Evolutionary conservation across 2,329 filamentous ascomycete species (phyloP), one percentile per base, ranked within the genome.

Genomic region (Penicillium sp.): DNA sequence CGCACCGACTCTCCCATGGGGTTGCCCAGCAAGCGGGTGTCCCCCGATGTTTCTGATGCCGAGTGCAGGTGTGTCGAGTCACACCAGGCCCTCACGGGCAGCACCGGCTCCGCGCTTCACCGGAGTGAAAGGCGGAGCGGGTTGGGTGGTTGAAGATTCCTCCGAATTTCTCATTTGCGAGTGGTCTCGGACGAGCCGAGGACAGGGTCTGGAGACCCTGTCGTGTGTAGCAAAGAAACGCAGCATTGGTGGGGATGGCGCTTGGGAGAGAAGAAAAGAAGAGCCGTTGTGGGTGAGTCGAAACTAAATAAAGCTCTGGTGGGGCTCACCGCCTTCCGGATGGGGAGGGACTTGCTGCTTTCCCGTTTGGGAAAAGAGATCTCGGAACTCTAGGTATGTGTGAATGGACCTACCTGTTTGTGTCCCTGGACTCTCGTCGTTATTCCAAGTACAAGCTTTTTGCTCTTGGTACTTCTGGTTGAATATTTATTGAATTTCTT

Each of bases 111-210:
- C 36, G 30, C 23, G 27, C 42, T 44, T 35, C 30, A 43, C 44
- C 49, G 50, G 47, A 56, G 53, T 13, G 4, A 15, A 31, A 53
- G 54, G 58, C 60, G 62, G 63, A 60, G 66, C 62, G 63, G 70
- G 69, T 67, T 63, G 71, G 25, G 48, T 47, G 62, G 39, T 66
- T 88, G 86, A 87, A 90, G 86, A 90, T 83, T 93, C 86, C 87
- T 93, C 87, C 87, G 87, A 93, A 91, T 93, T 93, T 93, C 87
- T 88, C 87, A 90, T 88, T 88, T 90, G 87, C 87, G 72, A 69
- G 49, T 45, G 32, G 25, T 51, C 41, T 54, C 48, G 45, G 31
- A 37, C 40, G 45, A 47, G 41, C 42, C 46, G 51, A 55, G 53
- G 58, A 63, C 59, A 57, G 54, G 41, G 45, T 46, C 48, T 43